Percentiles rank a stretch among this genome's conserved stretches.
Conservation (phyloP, 805 yeast species). For the Pichia deserticola region DNA sequence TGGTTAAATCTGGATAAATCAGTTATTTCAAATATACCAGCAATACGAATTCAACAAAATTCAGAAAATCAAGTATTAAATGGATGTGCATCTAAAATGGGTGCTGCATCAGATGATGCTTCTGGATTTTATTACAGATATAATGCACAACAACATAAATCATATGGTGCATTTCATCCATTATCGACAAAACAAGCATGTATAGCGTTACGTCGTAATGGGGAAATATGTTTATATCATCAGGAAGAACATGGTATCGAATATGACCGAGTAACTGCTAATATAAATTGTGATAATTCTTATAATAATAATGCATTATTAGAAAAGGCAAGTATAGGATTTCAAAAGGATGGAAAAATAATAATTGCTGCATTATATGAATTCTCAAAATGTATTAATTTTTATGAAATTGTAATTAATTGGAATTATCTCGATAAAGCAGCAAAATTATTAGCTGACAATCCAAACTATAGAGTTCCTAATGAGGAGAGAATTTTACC, state of each 20-base stretch:
- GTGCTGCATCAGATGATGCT: constrained; percentile 30
- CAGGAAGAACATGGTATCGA: constrained; percentile 60
- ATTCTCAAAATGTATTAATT: constrained; percentile 29
- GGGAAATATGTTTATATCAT: constrained; percentile 50
- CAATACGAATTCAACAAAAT: constrained; percentile 31
- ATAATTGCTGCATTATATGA: constrained; percentile 37
- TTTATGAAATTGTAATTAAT: constrained; percentile 38
- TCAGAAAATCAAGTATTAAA: constrained; percentile 21
- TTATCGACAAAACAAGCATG: constrained; percentile 62
- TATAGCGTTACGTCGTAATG: constrained; percentile 56
- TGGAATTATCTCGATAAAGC: constrained; percentile 51
- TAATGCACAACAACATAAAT: constrained; percentile 50
- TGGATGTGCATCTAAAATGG: constrained; percentile 30
- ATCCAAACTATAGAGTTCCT: constrained; percentile 46
- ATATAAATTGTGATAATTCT: constrained; percentile 25
- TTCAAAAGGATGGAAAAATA: constrained; percentile 38
- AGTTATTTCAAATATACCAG: constrained; percentile 53
- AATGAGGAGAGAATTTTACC: constrained; percentile 37
- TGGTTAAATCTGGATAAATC: constrained; percentile 77
- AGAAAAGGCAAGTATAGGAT: constrained; percentile 43
- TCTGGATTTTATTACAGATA: constrained; percentile 38
- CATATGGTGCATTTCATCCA: constrained; percentile 64
- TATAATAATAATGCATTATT: constrained; percentile 16
- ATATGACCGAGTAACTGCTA: constrained; percentile 34
- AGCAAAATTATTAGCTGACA: constrained; percentile 37